phyloP scores from a whole-genome alignment of 176 grass and related monocot genomes.

The Avena insularis region DNA sequence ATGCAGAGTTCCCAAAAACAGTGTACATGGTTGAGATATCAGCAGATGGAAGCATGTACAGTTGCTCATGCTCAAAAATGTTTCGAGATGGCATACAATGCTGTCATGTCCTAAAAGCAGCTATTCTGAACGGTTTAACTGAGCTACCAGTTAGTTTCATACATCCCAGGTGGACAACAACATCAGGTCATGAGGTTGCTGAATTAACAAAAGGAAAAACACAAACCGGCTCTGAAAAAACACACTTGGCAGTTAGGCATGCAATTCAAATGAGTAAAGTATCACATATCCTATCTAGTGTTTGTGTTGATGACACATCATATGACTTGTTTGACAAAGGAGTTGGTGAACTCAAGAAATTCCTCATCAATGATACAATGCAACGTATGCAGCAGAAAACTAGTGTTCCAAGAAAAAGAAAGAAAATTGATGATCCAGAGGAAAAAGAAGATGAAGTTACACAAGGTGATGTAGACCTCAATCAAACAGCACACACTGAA shows the following conservation, averaged over 20 bases:
- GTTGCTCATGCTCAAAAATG: not conserved
- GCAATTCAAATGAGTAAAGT: not conserved
- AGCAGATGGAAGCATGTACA: not conserved
- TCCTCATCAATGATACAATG: too few relatives aligned
- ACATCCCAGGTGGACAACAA: not conserved
- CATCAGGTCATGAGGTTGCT: not conserved
- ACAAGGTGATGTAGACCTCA: too few relatives aligned
- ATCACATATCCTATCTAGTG: not conserved
- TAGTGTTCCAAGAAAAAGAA: too few relatives aligned
- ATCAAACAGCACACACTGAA: too few relatives aligned
- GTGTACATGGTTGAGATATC: not conserved
- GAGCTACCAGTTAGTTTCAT: not conserved
- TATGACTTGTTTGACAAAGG: not conserved
- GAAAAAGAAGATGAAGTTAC: too few relatives aligned
- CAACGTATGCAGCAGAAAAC: too few relatives aligned
- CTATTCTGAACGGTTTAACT: not conserved
- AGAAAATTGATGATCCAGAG: too few relatives aligned
- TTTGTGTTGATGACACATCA: not conserved
- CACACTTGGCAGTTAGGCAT: not conserved
- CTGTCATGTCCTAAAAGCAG: not conserved
- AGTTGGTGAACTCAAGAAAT: not conserved
- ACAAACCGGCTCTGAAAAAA: not conserved
- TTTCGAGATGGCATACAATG: not conserved
- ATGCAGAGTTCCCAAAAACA: not conserved
- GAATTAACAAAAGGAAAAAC: not conserved